These are phyloP conservation scores for Inga leiocalycina DNA, from an alignment of 306 rosid species.

Conservation along the genomic window DNA sequence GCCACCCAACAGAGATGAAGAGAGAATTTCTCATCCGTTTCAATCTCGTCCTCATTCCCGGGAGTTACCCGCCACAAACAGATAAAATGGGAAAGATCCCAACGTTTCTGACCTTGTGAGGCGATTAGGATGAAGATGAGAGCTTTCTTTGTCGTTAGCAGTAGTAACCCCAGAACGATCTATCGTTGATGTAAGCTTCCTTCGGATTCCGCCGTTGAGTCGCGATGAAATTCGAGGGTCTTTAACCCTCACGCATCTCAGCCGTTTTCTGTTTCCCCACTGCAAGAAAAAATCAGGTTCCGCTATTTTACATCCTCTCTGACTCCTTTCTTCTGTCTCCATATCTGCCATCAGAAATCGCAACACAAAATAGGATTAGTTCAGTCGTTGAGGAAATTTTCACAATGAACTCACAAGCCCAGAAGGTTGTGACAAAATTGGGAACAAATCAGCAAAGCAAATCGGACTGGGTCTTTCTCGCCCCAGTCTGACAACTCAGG, in stretches of 20 bases:
- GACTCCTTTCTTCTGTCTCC: slow-evolving; percentile 75
- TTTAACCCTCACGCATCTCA: slow-evolving; percentile 77
- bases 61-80: background rate
- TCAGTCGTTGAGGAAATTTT: background rate
- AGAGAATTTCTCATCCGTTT: background rate
- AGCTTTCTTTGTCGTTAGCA: slow-evolving; percentile 51
- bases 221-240: slow-evolving; percentile 68
- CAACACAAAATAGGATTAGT: slow-evolving; percentile 2
- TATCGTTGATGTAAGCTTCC: slow-evolving; percentile 47
- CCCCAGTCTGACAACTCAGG: background rate
- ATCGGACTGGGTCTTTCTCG: background rate
- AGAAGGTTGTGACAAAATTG: background rate
- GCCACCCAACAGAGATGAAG: background rate
- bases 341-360: slow-evolving; percentile 36
- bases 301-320: slow-evolving; percentile 46
- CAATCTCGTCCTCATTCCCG: background rate
- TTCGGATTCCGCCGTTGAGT: slow-evolving; percentile 57
- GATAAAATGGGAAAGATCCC: slow-evolving; percentile 18
- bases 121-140: slow-evolving; percentile 61
- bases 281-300: slow-evolving; percentile 77
- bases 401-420: slow-evolving; percentile 19
- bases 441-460: background rate
- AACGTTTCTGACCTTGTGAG: slow-evolving; percentile 56
- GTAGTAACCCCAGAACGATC: slow-evolving; percentile 49
- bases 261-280: slow-evolving; percentile 74